A percentile compares a stretch with the other conserved stretches of the same genome.
phyloP scores from a whole-genome alignment of 257 asterid species.

The Jacaranda mimosifolia region DNA sequence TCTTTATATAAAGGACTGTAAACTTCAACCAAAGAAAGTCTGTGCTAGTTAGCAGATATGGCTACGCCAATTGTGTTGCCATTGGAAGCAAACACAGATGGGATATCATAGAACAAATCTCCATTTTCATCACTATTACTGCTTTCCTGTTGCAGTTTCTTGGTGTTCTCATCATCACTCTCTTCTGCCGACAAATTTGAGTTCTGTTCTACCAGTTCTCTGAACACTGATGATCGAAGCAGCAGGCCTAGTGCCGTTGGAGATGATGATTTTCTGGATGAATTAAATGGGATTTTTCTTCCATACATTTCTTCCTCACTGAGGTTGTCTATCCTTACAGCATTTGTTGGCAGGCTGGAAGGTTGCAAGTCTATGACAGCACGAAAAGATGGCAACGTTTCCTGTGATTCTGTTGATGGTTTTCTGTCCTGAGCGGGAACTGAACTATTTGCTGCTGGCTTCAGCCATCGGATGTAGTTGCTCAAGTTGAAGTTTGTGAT shows the following conservation, averaged over 20 bases:
- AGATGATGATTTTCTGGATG: slow-evolving; percentile 50
- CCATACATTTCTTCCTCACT: slow-evolving; percentile 34
- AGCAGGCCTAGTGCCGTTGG: slow-evolving; percentile 69
- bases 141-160: slow-evolving; percentile 16
- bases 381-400: no score
- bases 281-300: slow-evolving; percentile 42
- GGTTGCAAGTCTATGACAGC: no score
- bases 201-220: slow-evolving; percentile 67
- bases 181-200: slow-evolving; percentile 51
- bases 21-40: slow-evolving; percentile 28
- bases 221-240: slow-evolving; percentile 63
- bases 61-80: slow-evolving; percentile 19
- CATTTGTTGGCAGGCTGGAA: slow-evolving; percentile 39
- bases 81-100: slow-evolving; percentile 45
- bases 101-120: slow-evolving; percentile 44
- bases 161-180: slow-evolving; percentile 33
- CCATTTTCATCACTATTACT: slow-evolving; percentile 36
- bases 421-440: slow-evolving; percentile 46
- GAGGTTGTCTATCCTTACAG: slow-evolving; percentile 44
- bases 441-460: slow-evolving; percentile 43
- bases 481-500: slow-evolving; percentile 70
- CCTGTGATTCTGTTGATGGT: slow-evolving; percentile 14
- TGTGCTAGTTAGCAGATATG: background rate
- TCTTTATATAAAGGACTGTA: no score
- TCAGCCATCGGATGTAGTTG: slow-evolving; percentile 60